A percentile compares a stretch with the other conserved stretches of the same genome.
Conservation (phyloP, 352 stramenopile genomes). For the Phytophthora hibernalis region DNA sequence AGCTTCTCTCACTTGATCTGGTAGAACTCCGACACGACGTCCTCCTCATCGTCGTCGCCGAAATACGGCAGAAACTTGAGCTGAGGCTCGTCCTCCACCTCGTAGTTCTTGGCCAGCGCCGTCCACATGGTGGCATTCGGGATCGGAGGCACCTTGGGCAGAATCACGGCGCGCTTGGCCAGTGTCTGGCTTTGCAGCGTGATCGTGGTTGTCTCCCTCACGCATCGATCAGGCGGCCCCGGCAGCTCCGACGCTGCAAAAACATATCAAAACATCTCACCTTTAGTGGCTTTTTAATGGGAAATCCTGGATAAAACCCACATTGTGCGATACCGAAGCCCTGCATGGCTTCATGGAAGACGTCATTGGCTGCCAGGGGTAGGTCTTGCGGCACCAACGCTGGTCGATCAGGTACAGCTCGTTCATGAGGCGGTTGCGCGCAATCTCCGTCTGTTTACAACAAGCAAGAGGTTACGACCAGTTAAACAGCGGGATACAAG, state of each 20-base stretch:
- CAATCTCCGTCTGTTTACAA: slow-evolving; percentile 52
- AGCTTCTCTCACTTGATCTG: slow-evolving; percentile 68
- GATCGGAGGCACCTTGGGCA: slow-evolving; percentile 57
- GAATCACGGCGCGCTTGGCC: slow-evolving; percentile 47
- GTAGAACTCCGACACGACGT: slow-evolving; percentile 86
- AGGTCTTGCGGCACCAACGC: slow-evolving; percentile 32
- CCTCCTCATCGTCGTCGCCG: slow-evolving; percentile 85
- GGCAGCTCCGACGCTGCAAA: slow-evolving; percentile 55
- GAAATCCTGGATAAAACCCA: slow-evolving; percentile 32
- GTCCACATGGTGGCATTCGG: slow-evolving; percentile 84
- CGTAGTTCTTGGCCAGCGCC: slow-evolving; percentile 82
- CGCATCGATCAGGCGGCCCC: slow-evolving; percentile 21
- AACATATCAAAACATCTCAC: slow-evolving; percentile 1
- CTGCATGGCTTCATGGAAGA: slow-evolving; percentile 49
- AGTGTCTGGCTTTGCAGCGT: slow-evolving; percentile 36
- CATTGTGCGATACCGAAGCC: slow-evolving; percentile 54
- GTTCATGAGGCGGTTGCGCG: slow-evolving; percentile 63
- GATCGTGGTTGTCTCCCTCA: slow-evolving; percentile 37
- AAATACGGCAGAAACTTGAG: slow-evolving; percentile 78
- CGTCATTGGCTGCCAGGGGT: slow-evolving; percentile 31
- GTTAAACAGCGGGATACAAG: not conserved
- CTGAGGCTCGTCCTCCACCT: slow-evolving; percentile 87
- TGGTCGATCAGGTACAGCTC: slow-evolving; percentile 40
- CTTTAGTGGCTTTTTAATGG: not conserved
- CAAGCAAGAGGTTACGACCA: slow-evolving; percentile 1